Percentiles rank a stretch among this genome's conserved stretches.
Conservation (phyloP, 345 rosid genomes). For the Carallia brachiata region DNA sequence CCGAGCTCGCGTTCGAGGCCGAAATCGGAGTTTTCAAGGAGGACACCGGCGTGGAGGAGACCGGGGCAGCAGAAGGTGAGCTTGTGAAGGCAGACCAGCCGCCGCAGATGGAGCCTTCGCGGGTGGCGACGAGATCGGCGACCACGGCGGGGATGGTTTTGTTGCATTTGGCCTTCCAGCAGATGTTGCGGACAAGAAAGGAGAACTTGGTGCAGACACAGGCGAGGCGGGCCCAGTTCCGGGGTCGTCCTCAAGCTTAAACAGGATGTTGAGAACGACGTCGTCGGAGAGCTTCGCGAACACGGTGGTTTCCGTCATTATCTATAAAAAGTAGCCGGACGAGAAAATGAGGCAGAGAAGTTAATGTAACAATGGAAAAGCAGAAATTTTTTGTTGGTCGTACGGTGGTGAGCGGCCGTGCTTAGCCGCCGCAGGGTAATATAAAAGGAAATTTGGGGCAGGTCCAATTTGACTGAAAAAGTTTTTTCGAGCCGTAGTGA, state of each 20-base stretch:
- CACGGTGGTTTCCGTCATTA: constrained; percentile 41
- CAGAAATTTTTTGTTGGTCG: too few relatives aligned
- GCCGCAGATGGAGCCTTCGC: constrained; percentile 39
- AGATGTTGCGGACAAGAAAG: constrained; percentile 59
- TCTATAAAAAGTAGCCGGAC: too few relatives aligned
- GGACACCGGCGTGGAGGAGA: constrained; percentile 76
- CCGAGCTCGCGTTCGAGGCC: constrained; percentile 93
- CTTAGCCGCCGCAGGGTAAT: too few relatives aligned
- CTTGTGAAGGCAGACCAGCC: constrained; percentile 80
- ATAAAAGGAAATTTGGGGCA: too few relatives aligned
- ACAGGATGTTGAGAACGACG: constrained; percentile 73
- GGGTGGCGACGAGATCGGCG: constrained; percentile 52
- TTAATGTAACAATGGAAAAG: too few relatives aligned
- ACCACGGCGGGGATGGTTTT: constrained; percentile 57
- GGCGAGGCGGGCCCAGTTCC: constrained; percentile 76
- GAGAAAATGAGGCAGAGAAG: too few relatives aligned
- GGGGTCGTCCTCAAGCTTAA: constrained; percentile 79
- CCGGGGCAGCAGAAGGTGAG: constrained; percentile 94
- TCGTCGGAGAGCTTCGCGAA: constrained; percentile 75
- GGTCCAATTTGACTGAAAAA: too few relatives aligned
- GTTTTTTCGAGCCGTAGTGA: too few relatives aligned
- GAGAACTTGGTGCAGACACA: constrained; percentile 89
- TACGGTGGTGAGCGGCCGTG: too few relatives aligned
- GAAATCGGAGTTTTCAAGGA: constrained; percentile 89
- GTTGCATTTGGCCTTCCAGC: constrained; percentile 64